phyloP scores from a whole-genome alignment of 2,329 filamentous ascomycete genomes.

The Ceratocystiopsis minuta region DNA sequence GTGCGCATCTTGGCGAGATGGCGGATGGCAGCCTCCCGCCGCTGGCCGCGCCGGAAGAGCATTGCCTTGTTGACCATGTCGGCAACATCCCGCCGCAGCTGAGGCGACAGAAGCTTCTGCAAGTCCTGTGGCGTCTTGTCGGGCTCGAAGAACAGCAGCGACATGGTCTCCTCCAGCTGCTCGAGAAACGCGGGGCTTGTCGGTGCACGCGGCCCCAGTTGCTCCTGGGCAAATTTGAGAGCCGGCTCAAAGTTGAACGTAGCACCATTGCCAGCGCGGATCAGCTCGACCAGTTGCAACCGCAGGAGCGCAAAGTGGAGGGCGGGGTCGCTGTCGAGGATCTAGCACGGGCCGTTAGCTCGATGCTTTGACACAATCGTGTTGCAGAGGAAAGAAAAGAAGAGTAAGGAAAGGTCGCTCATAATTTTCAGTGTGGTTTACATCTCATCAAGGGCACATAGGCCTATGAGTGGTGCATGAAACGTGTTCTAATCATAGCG shows the following conservation, averaged over 20 bases:
- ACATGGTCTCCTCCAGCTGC: slow-evolving; percentile 85
- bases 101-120: slow-evolving; percentile 58
- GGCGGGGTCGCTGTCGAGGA: slow-evolving; percentile 65
- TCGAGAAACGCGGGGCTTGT: slow-evolving; percentile 65
- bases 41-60: slow-evolving; percentile 50
- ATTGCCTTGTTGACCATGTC: slow-evolving; percentile 80
- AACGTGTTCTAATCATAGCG: slow-evolving; percentile 93
- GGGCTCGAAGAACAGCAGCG: slow-evolving; percentile 72
- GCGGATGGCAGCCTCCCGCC: slow-evolving; percentile 65
- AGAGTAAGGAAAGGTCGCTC: slow-evolving; percentile 27
- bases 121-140: slow-evolving; percentile 62
- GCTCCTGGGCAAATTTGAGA: slow-evolving; percentile 69
- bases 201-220: slow-evolving; percentile 74
- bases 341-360: slow-evolving; percentile 31
- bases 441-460: slow-evolving; percentile 78
- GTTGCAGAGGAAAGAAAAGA: not conserved
- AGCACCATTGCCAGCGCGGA: slow-evolving; percentile 54
- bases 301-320: slow-evolving; percentile 82
- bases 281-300: slow-evolving; percentile 85
- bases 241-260: slow-evolving; percentile 61
- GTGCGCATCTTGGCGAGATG: slow-evolving; percentile 64
- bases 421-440: slow-evolving; percentile 49
- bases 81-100: slow-evolving; percentile 68
- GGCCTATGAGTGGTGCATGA: slow-evolving; percentile 99
- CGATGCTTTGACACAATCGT: not conserved